Conservation (phyloP, 2,329 filamentous ascomycete genomes). For the Clarireedia sp. region DNA sequence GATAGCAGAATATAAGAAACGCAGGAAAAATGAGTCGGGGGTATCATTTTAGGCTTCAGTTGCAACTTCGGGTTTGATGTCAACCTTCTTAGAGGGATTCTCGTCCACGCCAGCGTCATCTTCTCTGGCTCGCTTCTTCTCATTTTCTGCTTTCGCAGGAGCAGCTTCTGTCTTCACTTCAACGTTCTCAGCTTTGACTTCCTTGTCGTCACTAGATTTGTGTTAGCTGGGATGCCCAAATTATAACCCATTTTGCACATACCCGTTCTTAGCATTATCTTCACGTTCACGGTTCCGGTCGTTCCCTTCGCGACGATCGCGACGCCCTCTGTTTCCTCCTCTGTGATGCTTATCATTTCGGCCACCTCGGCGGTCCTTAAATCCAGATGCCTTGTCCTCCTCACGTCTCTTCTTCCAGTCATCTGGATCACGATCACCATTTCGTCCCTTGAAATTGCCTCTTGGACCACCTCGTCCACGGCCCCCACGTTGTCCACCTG, state of each 20-base stretch:
- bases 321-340: constrained; percentile 34
- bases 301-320: constrained; percentile 28
- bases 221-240: constrained; percentile 11
- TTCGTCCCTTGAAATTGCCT: constrained; percentile 25
- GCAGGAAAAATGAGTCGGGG: constrained; percentile 3
- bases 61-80: constrained; percentile 30
- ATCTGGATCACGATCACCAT: constrained; percentile 39
- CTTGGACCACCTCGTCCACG: constrained; percentile 11
- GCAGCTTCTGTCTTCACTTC: constrained; percentile 20
- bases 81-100: constrained; percentile 54
- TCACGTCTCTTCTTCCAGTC: constrained; percentile 60
- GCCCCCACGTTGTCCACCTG: constrained; percentile 15
- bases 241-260: constrained; percentile 7
- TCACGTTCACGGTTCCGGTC: constrained; percentile 31
- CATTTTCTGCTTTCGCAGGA: background rate
- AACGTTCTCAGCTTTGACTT: constrained; percentile 10
- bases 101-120: constrained; percentile 42
- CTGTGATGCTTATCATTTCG: constrained; percentile 15
- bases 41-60: constrained; percentile 22
- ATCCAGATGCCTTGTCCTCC: constrained; percentile 52
- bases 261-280: constrained; percentile 27
- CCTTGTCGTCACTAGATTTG: constrained; percentile 13
- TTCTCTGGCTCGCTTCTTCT: constrained; percentile 30
- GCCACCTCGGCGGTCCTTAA: constrained; percentile 35
- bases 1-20: constrained; percentile 6